Conservation (phyloP, 163 green algal genomes). For the Volvox carteri region DNA sequence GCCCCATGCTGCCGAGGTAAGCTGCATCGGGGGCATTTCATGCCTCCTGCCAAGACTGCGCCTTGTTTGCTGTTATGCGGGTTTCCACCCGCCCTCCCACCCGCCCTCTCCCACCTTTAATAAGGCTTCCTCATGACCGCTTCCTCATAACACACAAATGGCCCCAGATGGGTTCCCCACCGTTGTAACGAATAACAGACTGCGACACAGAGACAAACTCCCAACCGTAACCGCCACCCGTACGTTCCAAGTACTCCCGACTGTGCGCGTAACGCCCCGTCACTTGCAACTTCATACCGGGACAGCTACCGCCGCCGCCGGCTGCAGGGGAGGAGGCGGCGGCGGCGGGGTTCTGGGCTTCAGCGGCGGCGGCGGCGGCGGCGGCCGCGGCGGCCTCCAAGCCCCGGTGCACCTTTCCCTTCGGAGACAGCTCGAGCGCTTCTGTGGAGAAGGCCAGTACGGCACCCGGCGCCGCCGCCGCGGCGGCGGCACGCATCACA, state of each 20-base stretch:
- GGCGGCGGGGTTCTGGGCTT: background rate
- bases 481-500: conserved; percentile 61
- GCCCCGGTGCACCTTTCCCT: background rate
- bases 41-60: no score
- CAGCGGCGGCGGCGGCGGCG: background rate
- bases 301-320: background rate
- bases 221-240: conserved; percentile 55
- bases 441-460: conserved; percentile 56
- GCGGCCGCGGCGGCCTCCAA: background rate
- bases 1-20: no score
- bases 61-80: no score
- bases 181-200: conserved; percentile 64
- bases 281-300: conserved; percentile 56
- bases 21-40: no score
- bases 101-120: background rate
- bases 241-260: conserved; percentile 50
- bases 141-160: conserved; percentile 59
- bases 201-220: conserved; percentile 29
- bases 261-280: conserved; percentile 70
- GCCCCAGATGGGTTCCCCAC: conserved; percentile 64
- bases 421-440: conserved; percentile 33
- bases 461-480: conserved; percentile 1
- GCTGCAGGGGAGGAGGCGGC: background rate
- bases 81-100: no score
- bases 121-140: background rate